A percentile compares a stretch with the other conserved stretches of the same genome.
phyloP scores from a whole-genome alignment of 1,284 basidiomycete species.

The Retiboletus flavoniger region DNA sequence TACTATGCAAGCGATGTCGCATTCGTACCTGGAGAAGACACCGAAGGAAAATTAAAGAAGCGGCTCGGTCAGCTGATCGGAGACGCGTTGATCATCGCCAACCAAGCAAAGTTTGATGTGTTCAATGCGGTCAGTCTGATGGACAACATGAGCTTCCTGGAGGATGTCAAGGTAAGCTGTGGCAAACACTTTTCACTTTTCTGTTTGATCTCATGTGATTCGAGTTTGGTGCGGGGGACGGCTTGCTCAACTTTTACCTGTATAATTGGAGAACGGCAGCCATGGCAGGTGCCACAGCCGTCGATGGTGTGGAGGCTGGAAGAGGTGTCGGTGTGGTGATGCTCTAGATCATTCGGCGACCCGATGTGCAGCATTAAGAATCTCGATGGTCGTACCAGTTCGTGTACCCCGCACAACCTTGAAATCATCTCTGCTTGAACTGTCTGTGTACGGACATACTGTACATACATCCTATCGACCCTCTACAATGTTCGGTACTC shows the following conservation, averaged over 20 bases:
- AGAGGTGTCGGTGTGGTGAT: conserved; percentile 81
- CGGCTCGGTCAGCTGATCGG: conserved; percentile 73
- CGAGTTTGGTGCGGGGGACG: conserved; percentile 90
- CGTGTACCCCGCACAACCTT: not conserved
- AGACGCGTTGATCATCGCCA: conserved; percentile 80
- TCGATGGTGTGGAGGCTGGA: conserved; percentile 55
- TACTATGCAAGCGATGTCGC: conserved; percentile 81
- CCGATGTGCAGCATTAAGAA: not conserved
- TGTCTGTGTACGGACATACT: conserved; percentile 9
- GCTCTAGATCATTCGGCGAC: conserved; percentile 45
- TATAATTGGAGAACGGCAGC: conserved; percentile 90
- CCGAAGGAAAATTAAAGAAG: conserved; percentile 61
- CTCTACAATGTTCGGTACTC: conserved; percentile 12
- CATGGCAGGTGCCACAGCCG: conserved; percentile 63
- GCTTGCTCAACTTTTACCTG: conserved; percentile 86
- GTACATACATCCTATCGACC: conserved; percentile 5
- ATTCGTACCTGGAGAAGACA: conserved; percentile 57
- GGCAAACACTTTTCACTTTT: conserved; percentile 7
- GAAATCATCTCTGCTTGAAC: conserved; percentile 1
- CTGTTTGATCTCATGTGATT: conserved; percentile 7
- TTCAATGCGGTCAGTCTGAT: conserved; percentile 94
- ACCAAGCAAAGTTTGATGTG: conserved; percentile 88
- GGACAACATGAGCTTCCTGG: conserved; percentile 86
- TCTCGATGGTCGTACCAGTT: not conserved
- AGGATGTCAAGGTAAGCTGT: conserved; percentile 71